Base-by-base conservation (phyloP, 2,329 filamentous ascomycete genomes). In the Exserohilum turcica region DNA sequence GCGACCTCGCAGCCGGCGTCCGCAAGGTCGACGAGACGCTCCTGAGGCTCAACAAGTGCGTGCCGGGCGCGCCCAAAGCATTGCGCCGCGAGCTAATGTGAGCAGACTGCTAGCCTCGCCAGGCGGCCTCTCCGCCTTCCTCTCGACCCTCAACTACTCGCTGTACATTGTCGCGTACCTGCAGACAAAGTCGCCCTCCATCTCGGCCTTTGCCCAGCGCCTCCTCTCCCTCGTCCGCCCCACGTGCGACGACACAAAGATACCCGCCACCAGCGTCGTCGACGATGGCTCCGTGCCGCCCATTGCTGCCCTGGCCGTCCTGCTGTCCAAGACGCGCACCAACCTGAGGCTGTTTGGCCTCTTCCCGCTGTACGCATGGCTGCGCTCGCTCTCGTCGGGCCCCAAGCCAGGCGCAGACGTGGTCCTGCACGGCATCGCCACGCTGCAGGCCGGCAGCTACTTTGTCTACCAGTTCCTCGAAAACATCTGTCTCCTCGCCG, bases 101-200 rank as follows among this genome's bases (percentile, higher is more conserved):
- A 31, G 51, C 47, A 79, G 77, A 66, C 65, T 78, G 21, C 70
- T 79, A 43, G 74, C 76, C 51, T 72, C 68, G 38, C 77, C 77
- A 16, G 77, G 77, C 65, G 77, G 77, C 38, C 71, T 78, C 59
- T 74, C 70, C 56, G 63, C 76, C 18, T 76, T 77, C 69, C 76
- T 79, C 62, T 78, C 76, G 43, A 78, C 77, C 40, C 72, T 78
- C 68, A 79, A 78, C 66, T 79, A 78, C 67, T 71, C 72, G 45
- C 73, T 79, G 60, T 79, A 78, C 65, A 71, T 78, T 48, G 71
- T 78, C 58, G 72, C 76, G 32, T 77, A 77, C 66, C 65, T 76
- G 37, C 74, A 78, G 50, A 67, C 75, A 12, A 76, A 74, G 49
- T 70, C 71, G 3, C 64, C 69, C 10, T 61, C 73, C 29, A 57